Conservation (phyloP, 78 protist species). For the Creolimax fragrantissima region DNA sequence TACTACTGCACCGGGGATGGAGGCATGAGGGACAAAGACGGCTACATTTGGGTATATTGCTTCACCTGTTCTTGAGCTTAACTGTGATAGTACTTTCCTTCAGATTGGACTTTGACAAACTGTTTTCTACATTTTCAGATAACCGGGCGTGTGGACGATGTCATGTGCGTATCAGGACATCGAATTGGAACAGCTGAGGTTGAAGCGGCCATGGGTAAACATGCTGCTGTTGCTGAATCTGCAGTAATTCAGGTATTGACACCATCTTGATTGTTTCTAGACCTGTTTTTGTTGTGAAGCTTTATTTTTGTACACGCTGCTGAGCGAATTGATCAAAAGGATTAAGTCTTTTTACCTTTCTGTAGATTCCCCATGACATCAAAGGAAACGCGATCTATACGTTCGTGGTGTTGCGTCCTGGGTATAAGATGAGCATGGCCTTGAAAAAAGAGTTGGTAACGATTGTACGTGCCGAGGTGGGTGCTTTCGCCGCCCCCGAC, state of each 20-base stretch:
- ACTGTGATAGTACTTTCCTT: no score
- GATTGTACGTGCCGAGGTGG: conserved; percentile 55
- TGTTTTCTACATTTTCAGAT: no score
- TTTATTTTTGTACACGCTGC: no score
- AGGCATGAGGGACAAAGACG: conserved; percentile 23
- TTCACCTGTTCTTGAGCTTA: no score
- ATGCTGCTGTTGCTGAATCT: neutral
- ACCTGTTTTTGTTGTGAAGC: no score
- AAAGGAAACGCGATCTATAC: conserved; percentile 66
- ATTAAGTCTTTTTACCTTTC: no score
- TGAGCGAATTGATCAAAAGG: no score
- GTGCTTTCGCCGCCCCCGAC: conserved; percentile 61
- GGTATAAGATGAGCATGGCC: neutral
- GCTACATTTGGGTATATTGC: neutral
- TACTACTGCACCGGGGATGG: conserved; percentile 43
- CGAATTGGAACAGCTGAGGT: conserved; percentile 91
- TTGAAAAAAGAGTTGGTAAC: conserved; percentile 40
- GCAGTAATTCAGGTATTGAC: neutral
- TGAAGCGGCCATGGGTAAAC: conserved; percentile 60
- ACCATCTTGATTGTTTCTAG: no score
- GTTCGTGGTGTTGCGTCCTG: neutral
- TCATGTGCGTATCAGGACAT: conserved; percentile 73
- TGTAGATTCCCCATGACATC: conserved; percentile 70
- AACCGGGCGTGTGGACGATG: conserved; percentile 85
- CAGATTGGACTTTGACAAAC: no score